Base-by-base conservation (phyloP, 768 basidiomycete genomes). In the Phylloporus rhodoxanthus region DNA sequence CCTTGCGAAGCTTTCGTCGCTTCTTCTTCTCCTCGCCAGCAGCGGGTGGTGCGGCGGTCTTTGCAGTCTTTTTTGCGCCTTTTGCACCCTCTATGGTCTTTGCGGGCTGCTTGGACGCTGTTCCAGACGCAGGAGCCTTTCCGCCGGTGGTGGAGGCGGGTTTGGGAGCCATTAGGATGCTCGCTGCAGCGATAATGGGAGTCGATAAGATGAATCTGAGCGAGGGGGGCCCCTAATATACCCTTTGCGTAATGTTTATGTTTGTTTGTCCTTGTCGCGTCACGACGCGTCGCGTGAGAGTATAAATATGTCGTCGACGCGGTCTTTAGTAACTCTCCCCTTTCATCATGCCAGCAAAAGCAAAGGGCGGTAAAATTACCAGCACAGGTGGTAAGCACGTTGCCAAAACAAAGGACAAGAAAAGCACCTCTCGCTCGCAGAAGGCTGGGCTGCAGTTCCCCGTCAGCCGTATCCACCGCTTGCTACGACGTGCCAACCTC, bases 391-490 rank as follows among this genome's bases (percentile, higher is more conserved):
- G 72, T 50, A 77, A 75, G 54, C 61, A 66, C 29, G 57, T 70
- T 46, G 82, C 82, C 48, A 86, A 83, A 71, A 75, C 76, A 28
- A 76, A 76, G 36, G 70, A 63, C 34, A 19, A 52, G 55, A 63
- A 86, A 81, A 66, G 78, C 10, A 78, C 79, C 53, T 85, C 85
- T 1, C 86, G 86, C 56, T 87, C 85, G 11, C 77, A 83, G 34
- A 82, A 79, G 62, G 85, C 86, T 37, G 86, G 86, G 50, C 82
- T 88, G 46, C 86, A 88, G 68, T 87, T 87, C 72, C 92, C 91
- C 39, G 91, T 95, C 61, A 90, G 91, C 74, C 63, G 92, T 83
- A 84, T 93, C 60, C 90, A 91, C 68, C 85, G 90, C 77, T 78
- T 87, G 55, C 69, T 94, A 62, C 89, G 91, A 77, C 80, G 78